Evolutionary conservation across 2,329 filamentous ascomycete species (phyloP).

Genomic region (Cladosporium sp.): DNA sequence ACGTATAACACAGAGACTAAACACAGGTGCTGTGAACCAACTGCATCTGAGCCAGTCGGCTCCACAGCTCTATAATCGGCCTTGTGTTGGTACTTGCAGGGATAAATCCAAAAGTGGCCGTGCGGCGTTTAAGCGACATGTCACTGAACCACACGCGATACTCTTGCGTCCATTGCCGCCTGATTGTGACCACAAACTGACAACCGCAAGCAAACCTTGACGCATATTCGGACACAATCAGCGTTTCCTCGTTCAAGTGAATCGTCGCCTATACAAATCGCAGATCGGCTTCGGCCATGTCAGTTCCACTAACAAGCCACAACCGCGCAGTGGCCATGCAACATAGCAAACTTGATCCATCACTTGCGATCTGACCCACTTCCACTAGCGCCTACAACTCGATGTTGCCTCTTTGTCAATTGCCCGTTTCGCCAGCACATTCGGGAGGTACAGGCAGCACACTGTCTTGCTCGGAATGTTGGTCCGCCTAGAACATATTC

Average conservation of each 20-base stretch:
- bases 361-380: constrained; percentile 2
- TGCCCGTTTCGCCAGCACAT: not conserved
- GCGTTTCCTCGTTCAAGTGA: not conserved
- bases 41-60: not conserved
- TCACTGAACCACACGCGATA: no score
- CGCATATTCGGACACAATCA: not conserved
- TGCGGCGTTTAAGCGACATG: not conserved
- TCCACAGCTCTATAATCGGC: constrained; percentile 3
- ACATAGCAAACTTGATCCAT: not conserved
- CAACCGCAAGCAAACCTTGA: not conserved
- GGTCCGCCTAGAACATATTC: not conserved
- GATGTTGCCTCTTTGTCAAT: not conserved
- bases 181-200: no score
- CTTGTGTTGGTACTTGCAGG: constrained; percentile 5
- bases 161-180: no score
- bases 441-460: not conserved
- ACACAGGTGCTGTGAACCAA: constrained; percentile 2
- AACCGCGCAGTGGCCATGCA: constrained; percentile 2
- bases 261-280: not conserved
- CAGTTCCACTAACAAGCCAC: not conserved
- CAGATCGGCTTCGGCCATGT: not conserved
- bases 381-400: not conserved
- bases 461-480: not conserved
- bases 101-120: not conserved
- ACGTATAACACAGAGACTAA: constrained; percentile 6